A percentile compares a stretch with the other conserved stretches of the same genome.
Evolutionary conservation across 129 eudicot species (phyloP).

Genomic region (Saussurea involucrata): DNA sequence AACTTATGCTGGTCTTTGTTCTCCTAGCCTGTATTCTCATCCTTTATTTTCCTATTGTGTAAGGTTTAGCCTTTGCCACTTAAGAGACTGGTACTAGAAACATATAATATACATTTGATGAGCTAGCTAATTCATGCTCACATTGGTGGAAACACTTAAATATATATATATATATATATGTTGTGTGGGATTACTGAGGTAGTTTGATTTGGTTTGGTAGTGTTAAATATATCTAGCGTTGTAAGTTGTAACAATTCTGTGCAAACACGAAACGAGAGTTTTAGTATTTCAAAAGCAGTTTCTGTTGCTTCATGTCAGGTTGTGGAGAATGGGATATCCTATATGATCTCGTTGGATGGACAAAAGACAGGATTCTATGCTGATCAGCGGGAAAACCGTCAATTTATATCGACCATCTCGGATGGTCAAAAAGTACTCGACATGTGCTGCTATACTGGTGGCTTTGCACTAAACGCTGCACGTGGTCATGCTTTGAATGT

Average conservation of each 20-base stretch:
- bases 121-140: too few relatives aligned
- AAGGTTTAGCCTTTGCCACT: not conserved
- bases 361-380: constrained; percentile 99
- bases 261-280: not conserved
- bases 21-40: not conserved
- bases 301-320: constrained; percentile 40
- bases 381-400: constrained; percentile 96
- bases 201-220: not conserved
- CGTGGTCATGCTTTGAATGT: constrained; percentile 71
- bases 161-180: too few relatives aligned
- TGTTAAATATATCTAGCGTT: not conserved
- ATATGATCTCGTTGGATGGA: constrained; percentile 84
- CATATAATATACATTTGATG: too few relatives aligned
- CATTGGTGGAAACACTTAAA: not conserved
- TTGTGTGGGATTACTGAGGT: not conserved
- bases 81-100: not conserved
- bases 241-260: not conserved
- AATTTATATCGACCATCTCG: constrained; percentile 60
- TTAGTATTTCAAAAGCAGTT: constrained; percentile 7
- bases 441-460: constrained; percentile 94
- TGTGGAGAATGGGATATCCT: constrained; percentile 80
- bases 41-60: not conserved
- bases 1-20: not conserved
- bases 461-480: constrained; percentile 91
- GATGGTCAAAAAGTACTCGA: constrained; percentile 76